These are phyloP conservation scores for Clarireedia monteithiana DNA, from an alignment of 2,329 filamentous ascomycete genomes.

Conservation along the genomic window DNA sequence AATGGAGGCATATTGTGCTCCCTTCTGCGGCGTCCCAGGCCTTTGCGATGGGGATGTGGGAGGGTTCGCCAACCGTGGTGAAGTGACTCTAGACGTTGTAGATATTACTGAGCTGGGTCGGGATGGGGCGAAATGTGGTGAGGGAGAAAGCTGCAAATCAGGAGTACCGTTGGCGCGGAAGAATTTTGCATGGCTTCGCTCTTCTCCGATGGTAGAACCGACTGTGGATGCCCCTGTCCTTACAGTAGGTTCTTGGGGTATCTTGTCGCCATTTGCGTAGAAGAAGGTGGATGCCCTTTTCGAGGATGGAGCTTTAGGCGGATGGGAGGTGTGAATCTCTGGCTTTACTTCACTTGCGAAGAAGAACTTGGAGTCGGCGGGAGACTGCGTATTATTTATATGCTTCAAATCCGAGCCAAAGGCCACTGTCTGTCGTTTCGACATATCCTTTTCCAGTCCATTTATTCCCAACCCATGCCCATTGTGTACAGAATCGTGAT, in stretches of 20 bases:
- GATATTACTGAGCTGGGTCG: slow-evolving; percentile 41
- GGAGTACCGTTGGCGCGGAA: slow-evolving; percentile 65
- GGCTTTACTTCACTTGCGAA: slow-evolving; percentile 71
- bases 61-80: slow-evolving; percentile 32
- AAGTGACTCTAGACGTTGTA: slow-evolving; percentile 36
- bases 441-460: slow-evolving; percentile 22
- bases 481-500: slow-evolving; percentile 23
- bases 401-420: slow-evolving; percentile 33
- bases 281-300: slow-evolving; percentile 38
- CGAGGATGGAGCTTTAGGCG: slow-evolving; percentile 22
- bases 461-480: slow-evolving; percentile 25
- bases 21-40: slow-evolving; percentile 42
- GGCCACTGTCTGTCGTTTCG: slow-evolving; percentile 29
- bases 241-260: slow-evolving; percentile 29
- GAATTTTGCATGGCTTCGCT: slow-evolving; percentile 49
- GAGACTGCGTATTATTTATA: slow-evolving; percentile 21
- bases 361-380: slow-evolving; percentile 69
- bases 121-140: slow-evolving; percentile 31
- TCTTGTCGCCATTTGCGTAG: slow-evolving; percentile 40
- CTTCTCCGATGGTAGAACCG: slow-evolving; percentile 19
- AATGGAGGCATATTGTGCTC: slow-evolving; percentile 23
- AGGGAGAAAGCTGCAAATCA: slow-evolving; percentile 36
- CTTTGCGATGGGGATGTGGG: slow-evolving; percentile 7
- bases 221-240: slow-evolving; percentile 19
- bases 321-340: neutral